Base-by-base conservation (phyloP, 2,329 filamentous ascomycete species). In the Biscogniauxia marginata region DNA sequence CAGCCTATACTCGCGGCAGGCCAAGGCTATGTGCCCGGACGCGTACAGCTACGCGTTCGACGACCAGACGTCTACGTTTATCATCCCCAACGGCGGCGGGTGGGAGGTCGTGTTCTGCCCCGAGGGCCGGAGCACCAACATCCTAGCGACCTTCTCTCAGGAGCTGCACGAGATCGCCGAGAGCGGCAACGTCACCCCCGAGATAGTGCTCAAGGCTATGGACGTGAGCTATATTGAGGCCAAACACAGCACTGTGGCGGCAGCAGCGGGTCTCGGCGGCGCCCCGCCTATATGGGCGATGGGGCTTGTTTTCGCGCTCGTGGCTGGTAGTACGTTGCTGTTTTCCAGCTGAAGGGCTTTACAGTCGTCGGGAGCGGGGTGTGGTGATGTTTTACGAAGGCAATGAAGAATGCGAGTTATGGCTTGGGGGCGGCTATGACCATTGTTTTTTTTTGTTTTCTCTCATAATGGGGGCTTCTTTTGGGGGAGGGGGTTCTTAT, bases 71-170 rank as follows among this genome's bases (percentile, higher is more conserved):
- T 83, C 80, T 16, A 87, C 84, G 0, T 87, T 87, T 64, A 84
- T 85, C 63, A 77, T 87, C 34, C 84, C 84, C 2, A 77, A 72
- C 9, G 90, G 90, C 18, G 89, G 87, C 20, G 89, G 89, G 0
- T 95, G 89, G 78, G 85, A 93, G 70, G 80, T 95, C 13, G 80
- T 89, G 8, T 90, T 95, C 71, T 95, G 91, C 70, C 91, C 91
- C 1, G 68, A 67, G 11, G 83, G 84, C 8, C 71, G 83, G 50
- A 85, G 82, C 59, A 86, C 84, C 39, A 79, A 85, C 64, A 86
- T 86, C 57, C 69, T 86, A 30, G 72, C 71, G 24, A 79, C 80
- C 4, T 77, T 84, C 63, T 76, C 77, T 16, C 65, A 74, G 11
- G 75, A 84, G 67, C 68, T 85, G 63, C 72, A 74, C 21, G 70